A percentile compares a stretch with the other conserved stretches of the same genome.
These are phyloP conservation scores for Polygonum maritimum DNA, from an alignment of 148 eudicot genomes.

Conservation along the genomic window DNA sequence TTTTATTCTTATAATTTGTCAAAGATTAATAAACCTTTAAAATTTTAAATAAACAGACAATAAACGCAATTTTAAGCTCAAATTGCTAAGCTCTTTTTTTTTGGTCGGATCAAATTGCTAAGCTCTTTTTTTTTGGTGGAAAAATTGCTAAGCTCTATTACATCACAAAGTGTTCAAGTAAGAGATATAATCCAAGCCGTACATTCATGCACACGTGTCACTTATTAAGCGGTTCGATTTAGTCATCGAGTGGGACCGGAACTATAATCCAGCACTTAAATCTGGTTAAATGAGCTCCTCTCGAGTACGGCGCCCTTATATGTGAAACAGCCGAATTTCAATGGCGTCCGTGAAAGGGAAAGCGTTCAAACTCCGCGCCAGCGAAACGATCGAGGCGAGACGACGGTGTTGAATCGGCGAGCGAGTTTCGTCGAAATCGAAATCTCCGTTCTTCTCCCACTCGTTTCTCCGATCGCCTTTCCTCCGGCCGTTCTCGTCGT, in stretches of 20 bases:
- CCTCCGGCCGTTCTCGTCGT: neutral
- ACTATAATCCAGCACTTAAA: neutral
- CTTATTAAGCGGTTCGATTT: neutral
- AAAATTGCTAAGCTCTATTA: no score
- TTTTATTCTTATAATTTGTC: no score
- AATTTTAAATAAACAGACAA: no score
- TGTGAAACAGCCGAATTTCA: neutral
- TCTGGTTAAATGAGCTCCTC: neutral
- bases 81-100: no score
- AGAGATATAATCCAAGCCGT: no score
- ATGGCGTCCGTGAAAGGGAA: neutral
- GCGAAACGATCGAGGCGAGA: neutral
- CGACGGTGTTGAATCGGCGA: neutral
- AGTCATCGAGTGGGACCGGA: neutral
- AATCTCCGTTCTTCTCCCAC: neutral
- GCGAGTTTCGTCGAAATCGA: neutral
- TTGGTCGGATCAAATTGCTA: no score
- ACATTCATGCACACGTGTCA: neutral
- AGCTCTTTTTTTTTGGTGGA: no score
- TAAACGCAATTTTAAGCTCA: no score
- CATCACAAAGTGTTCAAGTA: no score
- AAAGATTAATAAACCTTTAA: no score
- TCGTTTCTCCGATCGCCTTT: neutral
- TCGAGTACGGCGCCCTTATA: constrained; percentile 1
- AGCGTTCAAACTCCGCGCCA: constrained; percentile 7